These are phyloP conservation scores for Dothideomycetes sp. DNA, from an alignment of 2,329 filamentous ascomycete genomes.

Conservation along the genomic window DNA sequence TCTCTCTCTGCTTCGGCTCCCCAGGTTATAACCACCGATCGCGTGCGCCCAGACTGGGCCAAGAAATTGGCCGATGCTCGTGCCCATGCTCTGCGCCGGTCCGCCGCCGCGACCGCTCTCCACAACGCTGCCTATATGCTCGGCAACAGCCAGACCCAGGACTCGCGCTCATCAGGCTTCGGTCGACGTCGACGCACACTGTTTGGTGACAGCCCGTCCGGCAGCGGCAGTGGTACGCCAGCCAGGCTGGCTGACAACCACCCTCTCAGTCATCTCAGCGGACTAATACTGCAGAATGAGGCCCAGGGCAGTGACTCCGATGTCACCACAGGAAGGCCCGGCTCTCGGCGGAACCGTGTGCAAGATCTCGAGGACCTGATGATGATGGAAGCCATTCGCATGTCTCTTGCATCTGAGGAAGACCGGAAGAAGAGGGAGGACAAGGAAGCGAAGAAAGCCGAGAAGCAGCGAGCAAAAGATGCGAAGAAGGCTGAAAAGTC, in stretches of 20 bases:
- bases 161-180: conserved; percentile 39
- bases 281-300: conserved; percentile 21
- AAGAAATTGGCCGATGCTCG: conserved; percentile 78
- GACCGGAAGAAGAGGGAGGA: conserved; percentile 80
- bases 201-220: conserved; percentile 37
- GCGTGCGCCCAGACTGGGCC: conserved; percentile 86
- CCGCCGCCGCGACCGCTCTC: conserved; percentile 84
- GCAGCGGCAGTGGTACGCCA: conserved; percentile 34
- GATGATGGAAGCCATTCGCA: conserved; percentile 91
- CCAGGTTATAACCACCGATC: conserved; percentile 84
- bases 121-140: conserved; percentile 93
- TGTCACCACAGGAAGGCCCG: too few relatives aligned
- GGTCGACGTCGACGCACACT: conserved; percentile 38
- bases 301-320: conserved; percentile 8
- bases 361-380: conserved; percentile 95
- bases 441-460: conserved; percentile 73
- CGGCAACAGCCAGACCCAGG: conserved; percentile 38
- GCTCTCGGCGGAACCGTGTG: conserved; percentile 53
- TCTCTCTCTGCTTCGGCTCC: conserved; percentile 74
- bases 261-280: conserved; percentile 20
- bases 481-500: conserved; percentile 58
- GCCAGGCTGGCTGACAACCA: conserved; percentile 18
- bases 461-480: conserved; percentile 60
- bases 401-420: conserved; percentile 86
- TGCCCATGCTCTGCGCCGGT: conserved; percentile 71